Evolutionary conservation across 192 early-diverging fungal species (phyloP), one percentile per base, ranked within the genome.

Genomic region (Diversispora eburnea): DNA sequence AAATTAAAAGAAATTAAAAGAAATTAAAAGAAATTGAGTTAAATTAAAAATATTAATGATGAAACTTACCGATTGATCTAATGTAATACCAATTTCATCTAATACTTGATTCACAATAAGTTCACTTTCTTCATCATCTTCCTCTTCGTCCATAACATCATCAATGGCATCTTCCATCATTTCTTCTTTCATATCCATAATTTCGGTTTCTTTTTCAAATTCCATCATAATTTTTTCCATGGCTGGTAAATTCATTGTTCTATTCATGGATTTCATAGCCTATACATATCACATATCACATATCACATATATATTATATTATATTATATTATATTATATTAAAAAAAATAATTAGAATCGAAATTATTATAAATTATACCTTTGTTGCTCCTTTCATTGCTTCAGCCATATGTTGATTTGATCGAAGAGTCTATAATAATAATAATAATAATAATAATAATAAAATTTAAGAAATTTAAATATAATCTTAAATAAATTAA

Each of bases 181-280:
- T 73, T 97, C 95, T 74, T 95, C 95, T 85, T 97, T 98, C 94
- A 99, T 97, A 77, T 99, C 94, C 96, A 99, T 96, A 77, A 93
- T 88, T 73, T 95, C 95, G 10, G 86, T 87, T 83, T 99, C 94
- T 78, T 86, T 86, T 76, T 97, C 94, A 84, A 98, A 99, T 47
- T 99, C 95, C 91, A 94, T 93, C 91, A 98, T 95, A 56, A 99
- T 97, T 73, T 93, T 91, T 55, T 93, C 90, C 48, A 99, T 92
- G 55, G 90, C 89, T 3, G 95, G 96, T 63, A 99, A 80, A 84
- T 99, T 98, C 85, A 98, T 92, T 58, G 88, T 83, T 72, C 86
- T 85, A 79, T 99, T 99, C 97, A 99, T 99, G 33, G 92, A 88
- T 33, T 87, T 84, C 95, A 99, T 97, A n/a, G 97, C 95, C 81